Evolutionary conservation across 176 grass and related monocot genomes (phyloP), one percentile per base, ranked within the genome.

Genomic region (Phyllostachys edulis): DNA sequence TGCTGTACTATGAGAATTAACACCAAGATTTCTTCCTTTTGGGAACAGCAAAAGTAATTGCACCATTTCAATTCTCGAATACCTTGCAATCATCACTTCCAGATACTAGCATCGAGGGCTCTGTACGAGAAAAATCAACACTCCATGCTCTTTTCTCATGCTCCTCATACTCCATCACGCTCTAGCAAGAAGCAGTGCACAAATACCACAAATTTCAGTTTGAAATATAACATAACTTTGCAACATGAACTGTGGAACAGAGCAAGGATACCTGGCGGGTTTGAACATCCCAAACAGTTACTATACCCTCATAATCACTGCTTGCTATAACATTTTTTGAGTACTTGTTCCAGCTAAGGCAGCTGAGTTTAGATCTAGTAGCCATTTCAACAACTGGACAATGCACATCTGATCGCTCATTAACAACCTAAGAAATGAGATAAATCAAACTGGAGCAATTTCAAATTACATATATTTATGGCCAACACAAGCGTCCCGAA

Each of bases 61-160:
- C 11, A 27, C 2, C 27, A 69, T 37, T 55, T 73, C 12, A 37
- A 34, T 37, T 69, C 46, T 60, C 9, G 73, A 84, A 75, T 96
- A 98, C 96, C 93, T 99, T 99, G 78, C 97, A 99, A 96, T 99
- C 97, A 88, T 99, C 97, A 84, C 97, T 99, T 67, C 97, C 97
- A 40, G 97, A 99, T 51, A 99, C 93, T 65, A 99, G 84, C 97
- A 92, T 96, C 60, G 90, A 91, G 71, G 93, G 93, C 37, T 99
- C 97, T 82, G 86, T 99, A 34, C 88, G 86, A 17, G 93, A 99
- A 91, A 99, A 99, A 90, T 99, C 97, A 86, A 99, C 97, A 91
- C 97, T 99, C 97, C 97, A 99, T 77, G 97, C 97, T 88, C 97
- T 92, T 90, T 96, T 96, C 63, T 99, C 97, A 82, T 99, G 97